Evolutionary conservation across 148 eudicot genomes (phyloP).

Genomic region (Dianthus caryophyllus): DNA sequence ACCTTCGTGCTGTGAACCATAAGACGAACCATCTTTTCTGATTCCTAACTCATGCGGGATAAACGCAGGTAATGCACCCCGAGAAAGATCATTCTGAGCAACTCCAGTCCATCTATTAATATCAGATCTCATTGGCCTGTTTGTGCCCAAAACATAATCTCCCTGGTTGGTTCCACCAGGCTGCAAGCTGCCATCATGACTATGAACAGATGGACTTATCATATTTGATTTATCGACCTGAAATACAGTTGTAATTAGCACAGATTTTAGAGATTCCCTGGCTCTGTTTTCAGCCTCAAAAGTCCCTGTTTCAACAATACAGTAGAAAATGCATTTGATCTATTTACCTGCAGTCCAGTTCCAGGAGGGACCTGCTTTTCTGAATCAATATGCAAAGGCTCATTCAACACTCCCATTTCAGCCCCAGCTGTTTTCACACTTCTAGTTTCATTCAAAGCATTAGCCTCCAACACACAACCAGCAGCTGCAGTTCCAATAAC

Average conservation of each 20-base stretch:
- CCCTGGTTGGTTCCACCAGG: constrained; percentile 32
- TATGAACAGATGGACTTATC: constrained; percentile 32
- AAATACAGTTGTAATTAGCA: constrained; percentile 27
- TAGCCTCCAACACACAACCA: constrained; percentile 30
- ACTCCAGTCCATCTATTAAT: constrained; percentile 43
- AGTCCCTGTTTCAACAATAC: constrained; percentile 26
- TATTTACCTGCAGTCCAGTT: too few relatives aligned
- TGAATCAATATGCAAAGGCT: constrained; percentile 29
- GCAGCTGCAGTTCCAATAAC: constrained; percentile 29
- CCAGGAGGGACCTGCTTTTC: constrained; percentile 33
- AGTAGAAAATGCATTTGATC: too few relatives aligned
- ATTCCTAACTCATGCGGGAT: constrained; percentile 33
- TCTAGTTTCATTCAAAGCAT: constrained; percentile 40
- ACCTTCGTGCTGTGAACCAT: constrained; percentile 35
- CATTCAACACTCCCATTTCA: constrained; percentile 26
- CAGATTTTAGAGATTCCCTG: constrained; percentile 37
- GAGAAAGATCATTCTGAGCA: constrained; percentile 33
- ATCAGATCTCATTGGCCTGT: constrained; percentile 52
- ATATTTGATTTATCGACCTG: constrained; percentile 31
- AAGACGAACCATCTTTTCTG: constrained; percentile 38
- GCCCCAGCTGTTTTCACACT: constrained; percentile 28
- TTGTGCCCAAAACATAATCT: constrained; percentile 30
- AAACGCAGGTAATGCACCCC: constrained; percentile 32
- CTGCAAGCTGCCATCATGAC: constrained; percentile 34
- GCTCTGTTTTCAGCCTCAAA: constrained; percentile 35